Base-by-base conservation (phyloP, 306 rosid genomes). In the Calophaca sinica region DNA sequence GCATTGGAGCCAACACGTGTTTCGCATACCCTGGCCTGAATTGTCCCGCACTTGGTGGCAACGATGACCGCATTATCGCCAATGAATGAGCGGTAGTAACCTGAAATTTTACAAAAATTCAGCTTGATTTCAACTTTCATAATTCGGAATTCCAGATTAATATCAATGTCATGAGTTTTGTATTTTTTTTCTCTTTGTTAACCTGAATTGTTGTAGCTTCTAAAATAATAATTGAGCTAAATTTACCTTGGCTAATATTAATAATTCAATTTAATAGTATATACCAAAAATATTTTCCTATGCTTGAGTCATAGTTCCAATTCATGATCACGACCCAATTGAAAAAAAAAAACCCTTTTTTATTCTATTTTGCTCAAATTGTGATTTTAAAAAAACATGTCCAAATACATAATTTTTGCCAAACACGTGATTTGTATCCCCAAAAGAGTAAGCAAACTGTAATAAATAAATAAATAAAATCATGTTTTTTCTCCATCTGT, bases 1-100 rank as follows among this genome's bases (percentile, higher is more conserved):
- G 84, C 96, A 92, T 84, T 7, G 96, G 93, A 0, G 74, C 79
- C 12, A 94, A 48, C 1, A 90, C 33, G 7, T 73, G 80, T 33
- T 75, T 68, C 1, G 63, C 90, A 1, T 15, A 85, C n/a, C 91
- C 96, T 0, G 87, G 89, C 53, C 96, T 70, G 86, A 94, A 94
- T 20, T 80, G 69, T 0, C 93, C 99, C 0, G 61, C 50, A 60
- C 97, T 94, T 1, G 99, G 96, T 3, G 94, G 96, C 1, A 88
- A 62, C 0, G 97, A 89, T 2, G 48, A 4, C 31, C 81, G 62
- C 70, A 94, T 81, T 26, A 94, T 87, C 0, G 89, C 94, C 5
- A 94, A 60, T 0, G 99, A 92, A 39, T 92, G 93, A 1, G 99
- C 93, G 0, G 96, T 83, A 0, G 96, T 84, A 0, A 94, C 97